Base-by-base conservation (phyloP, 805 yeast genomes). In the Yueomyces sp. region DNA sequence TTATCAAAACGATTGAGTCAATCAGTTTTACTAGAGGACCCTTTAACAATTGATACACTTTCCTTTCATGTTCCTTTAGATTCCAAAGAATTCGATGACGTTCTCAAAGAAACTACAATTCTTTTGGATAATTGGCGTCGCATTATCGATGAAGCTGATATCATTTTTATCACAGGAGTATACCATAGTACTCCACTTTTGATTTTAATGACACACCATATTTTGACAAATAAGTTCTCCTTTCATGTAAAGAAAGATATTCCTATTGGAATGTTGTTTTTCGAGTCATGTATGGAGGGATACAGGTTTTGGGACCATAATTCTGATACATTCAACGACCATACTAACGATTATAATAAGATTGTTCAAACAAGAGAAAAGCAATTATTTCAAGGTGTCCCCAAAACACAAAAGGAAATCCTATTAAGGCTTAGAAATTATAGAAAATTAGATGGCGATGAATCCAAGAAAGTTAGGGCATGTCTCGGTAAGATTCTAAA, bases 181-280 rank as follows among this genome's bases (percentile, higher is more conserved):
- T 74, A 76, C 19, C 76, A 73, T 49, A 74, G 79, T 1, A 69
- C 73, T 38, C 78, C 77, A 2, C 68, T 76, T 19, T 60, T 74
- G 1, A 63, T 73, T 2, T 60, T 67, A 5, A 49, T 76, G 11
- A 60, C 76, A n/a, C 69, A 77, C 2, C 57, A 61, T 38, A 59
- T 77, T 26, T 64, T 77, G 19, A 57, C 63, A 5, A 46, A 55
- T 30, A 49, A 54, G 28, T 44, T 55, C 4, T 40, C 47, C 3
- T 46, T 56, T 5, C 51, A 48, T 7, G 43, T 53, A n/a, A 40
- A 44, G 1, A 50, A 55, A 27, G 32, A 47, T 9, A 49, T 51
- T 11, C 41, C 50, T 4, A 50, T 64, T 4, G 69, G 69, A 0
- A 42, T 67, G 4, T 34, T 64, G 8, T 53, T 62, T 5, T 44